Percentiles rank a stretch among this genome's conserved stretches.
Conservation (phyloP, 1,139 yeast species). For the Arxiozyma bovina region DNA sequence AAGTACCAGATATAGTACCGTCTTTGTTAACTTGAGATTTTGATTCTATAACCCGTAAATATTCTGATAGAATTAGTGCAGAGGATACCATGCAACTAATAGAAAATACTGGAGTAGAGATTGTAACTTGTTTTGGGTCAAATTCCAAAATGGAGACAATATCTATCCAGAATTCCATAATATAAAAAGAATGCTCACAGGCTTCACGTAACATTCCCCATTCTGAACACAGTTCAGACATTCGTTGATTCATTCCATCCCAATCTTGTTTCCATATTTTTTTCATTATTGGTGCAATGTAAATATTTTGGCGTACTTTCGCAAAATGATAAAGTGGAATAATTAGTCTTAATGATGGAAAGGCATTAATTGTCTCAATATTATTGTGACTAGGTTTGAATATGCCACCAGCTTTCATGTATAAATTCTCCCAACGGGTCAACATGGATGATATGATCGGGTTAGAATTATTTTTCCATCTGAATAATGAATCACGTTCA, state of each 20-base stretch:
- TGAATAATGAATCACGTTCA: slow-evolving; percentile 26
- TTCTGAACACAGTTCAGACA: slow-evolving; percentile 37
- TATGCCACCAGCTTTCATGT: slow-evolving; percentile 52
- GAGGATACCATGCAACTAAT: slow-evolving; percentile 60
- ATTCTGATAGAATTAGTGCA: slow-evolving; percentile 51
- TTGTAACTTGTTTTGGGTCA: slow-evolving; percentile 1
- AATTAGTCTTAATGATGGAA: slow-evolving; percentile 52
- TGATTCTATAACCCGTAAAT: slow-evolving; percentile 46
- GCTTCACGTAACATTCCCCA: slow-evolving; percentile 44
- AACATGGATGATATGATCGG: slow-evolving; percentile 48
- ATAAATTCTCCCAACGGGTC: slow-evolving; percentile 58
- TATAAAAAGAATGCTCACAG: slow-evolving; percentile 47
- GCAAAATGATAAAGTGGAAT: slow-evolving; percentile 57
- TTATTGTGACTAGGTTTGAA: slow-evolving; percentile 40
- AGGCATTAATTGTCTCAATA: slow-evolving; percentile 40
- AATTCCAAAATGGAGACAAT: slow-evolving; percentile 41
- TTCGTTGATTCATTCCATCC: slow-evolving; percentile 49
- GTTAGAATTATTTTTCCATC: slow-evolving; percentile 55
- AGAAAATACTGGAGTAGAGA: slow-evolving; percentile 66
- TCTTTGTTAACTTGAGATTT: slow-evolving; percentile 22
- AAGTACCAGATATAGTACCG: not conserved
- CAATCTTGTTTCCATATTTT: slow-evolving; percentile 56
- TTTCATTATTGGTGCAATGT: slow-evolving; percentile 49
- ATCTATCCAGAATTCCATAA: slow-evolving; percentile 60
- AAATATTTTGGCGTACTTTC: slow-evolving; percentile 51